These are phyloP conservation scores for Ilyonectria robusta DNA, from an alignment of 2,329 filamentous ascomycete species.

Conservation along the genomic window DNA sequence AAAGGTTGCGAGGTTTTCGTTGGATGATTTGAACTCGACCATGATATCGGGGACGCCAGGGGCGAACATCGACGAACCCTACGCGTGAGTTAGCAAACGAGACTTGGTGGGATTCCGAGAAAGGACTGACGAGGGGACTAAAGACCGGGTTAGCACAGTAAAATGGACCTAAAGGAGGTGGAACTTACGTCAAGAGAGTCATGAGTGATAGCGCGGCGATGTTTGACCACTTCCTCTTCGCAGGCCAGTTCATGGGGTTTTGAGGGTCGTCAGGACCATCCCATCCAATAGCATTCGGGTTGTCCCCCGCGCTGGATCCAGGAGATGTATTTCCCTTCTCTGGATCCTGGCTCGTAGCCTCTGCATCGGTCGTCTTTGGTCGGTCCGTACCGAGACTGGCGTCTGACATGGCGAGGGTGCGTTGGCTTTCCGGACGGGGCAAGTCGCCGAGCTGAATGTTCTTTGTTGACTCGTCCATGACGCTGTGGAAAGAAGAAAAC, in stretches of 20 bases:
- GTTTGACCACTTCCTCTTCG: constrained; percentile 58
- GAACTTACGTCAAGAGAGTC: constrained; percentile 47
- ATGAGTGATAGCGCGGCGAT: constrained; percentile 52
- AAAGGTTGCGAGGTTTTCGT: constrained; percentile 57
- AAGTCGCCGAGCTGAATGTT: constrained; percentile 18
- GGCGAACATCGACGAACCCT: constrained; percentile 51
- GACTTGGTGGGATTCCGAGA: neutral
- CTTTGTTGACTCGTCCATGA: constrained; percentile 27
- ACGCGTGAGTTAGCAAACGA: constrained; percentile 11
- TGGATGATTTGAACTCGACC: constrained; percentile 58
- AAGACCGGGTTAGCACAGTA: constrained; percentile 18
- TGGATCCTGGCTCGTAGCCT: constrained; percentile 4
- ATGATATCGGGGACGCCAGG: constrained; percentile 62
- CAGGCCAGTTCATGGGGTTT: constrained; percentile 77
- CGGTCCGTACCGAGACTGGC: constrained; percentile 4
- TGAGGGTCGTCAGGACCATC: constrained; percentile 60
- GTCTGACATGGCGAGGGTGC: constrained; percentile 34
- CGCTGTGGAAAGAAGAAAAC: neutral
- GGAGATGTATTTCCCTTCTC: neutral
- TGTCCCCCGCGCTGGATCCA: neutral
- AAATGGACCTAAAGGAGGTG: neutral
- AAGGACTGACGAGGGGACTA: constrained; percentile 42
- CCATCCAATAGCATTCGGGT: constrained; percentile 44
- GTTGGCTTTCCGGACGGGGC: constrained; percentile 36
- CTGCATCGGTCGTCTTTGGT: constrained; percentile 28